These are phyloP conservation scores for Lachancea sp. DNA, from an alignment of 805 yeast species.

Conservation along the genomic window DNA sequence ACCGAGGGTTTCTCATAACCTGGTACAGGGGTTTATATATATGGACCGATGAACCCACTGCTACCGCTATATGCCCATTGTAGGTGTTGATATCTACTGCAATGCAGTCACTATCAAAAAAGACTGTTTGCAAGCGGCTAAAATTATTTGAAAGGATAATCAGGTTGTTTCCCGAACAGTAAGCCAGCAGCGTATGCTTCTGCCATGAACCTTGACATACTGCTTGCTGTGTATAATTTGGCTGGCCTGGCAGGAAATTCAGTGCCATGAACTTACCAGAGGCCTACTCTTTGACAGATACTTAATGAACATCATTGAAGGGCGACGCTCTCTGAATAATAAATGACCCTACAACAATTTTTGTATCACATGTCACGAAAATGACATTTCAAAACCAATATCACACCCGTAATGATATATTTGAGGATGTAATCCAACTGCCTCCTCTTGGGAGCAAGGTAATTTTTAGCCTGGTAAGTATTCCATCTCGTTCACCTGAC, in stretches of 20 bases:
- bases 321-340: background rate
- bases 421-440: too few species aligned
- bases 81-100: conserved; percentile 57
- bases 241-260: conserved; percentile 81
- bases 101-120: conserved; percentile 57
- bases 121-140: conserved; percentile 66
- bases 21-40: conserved; percentile 53
- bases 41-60: conserved; percentile 38
- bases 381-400: too few species aligned
- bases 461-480: too few species aligned
- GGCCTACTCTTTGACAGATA: background rate
- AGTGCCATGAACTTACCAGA: conserved; percentile 42
- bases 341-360: too few species aligned
- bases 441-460: too few species aligned
- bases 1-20: conserved; percentile 38
- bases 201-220: conserved; percentile 62
- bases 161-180: conserved; percentile 84
- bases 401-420: too few species aligned
- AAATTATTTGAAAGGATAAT: conserved; percentile 53
- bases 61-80: conserved; percentile 59
- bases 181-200: conserved; percentile 54
- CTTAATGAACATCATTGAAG: background rate
- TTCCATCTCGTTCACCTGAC: too few species aligned
- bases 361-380: too few species aligned
- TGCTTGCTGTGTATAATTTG: conserved; percentile 51